phyloP scores from a whole-genome alignment of 306 rosid genomes.

The Comarum palustre region DNA sequence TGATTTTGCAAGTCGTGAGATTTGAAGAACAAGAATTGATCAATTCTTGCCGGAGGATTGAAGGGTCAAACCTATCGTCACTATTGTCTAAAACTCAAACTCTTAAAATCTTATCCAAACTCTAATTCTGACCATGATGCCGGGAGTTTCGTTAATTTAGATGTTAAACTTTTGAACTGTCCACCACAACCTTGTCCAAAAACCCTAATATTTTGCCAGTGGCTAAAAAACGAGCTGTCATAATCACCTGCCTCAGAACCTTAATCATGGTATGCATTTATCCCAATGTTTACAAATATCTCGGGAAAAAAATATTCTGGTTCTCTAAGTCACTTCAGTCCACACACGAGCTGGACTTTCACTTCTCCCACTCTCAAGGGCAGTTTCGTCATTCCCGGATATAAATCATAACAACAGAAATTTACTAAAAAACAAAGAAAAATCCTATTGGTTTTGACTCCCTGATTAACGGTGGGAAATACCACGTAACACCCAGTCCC shows the following conservation, averaged over 20 bases:
- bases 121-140: no score
- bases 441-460: neutral
- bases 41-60: no score
- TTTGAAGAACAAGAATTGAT: no score
- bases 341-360: neutral
- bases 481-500: slow-evolving; percentile 47
- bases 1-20: no score
- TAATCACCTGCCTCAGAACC: neutral
- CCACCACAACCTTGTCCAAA: no score
- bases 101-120: no score
- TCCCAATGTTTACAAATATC: neutral
- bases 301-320: neutral
- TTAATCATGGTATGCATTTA: neutral
- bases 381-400: neutral
- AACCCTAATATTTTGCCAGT: neutral
- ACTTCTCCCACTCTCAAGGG: neutral
- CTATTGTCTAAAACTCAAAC: no score
- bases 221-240: neutral
- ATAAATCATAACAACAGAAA: neutral
- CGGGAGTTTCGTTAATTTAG: no score
- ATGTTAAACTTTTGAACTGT: no score
- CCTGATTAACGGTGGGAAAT: neutral
- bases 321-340: neutral
- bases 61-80: no score
- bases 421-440: neutral